phyloP scores from a whole-genome alignment of 768 basidiomycete genomes.

The Holtermannia corniformis region DNA sequence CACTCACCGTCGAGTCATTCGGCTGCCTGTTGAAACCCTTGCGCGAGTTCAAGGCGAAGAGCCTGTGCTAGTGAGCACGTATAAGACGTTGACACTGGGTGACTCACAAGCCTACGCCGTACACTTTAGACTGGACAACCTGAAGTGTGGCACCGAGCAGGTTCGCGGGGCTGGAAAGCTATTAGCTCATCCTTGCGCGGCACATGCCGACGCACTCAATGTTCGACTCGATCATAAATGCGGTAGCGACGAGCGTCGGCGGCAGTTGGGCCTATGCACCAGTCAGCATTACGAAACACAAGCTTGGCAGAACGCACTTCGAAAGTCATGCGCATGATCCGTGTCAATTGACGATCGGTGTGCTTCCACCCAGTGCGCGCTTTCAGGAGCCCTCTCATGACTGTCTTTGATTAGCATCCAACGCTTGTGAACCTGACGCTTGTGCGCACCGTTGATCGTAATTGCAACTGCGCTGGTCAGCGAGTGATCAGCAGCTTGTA shows the following conservation, averaged over 20 bases:
- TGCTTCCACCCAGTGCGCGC: not conserved
- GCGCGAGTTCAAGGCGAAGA: not conserved
- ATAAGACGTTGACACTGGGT: not conserved
- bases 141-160: not conserved
- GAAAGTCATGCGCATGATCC: not conserved
- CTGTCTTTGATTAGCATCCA: not conserved
- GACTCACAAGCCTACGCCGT: not conserved
- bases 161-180: not conserved
- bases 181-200: not conserved
- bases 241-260: not conserved
- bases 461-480: not conserved
- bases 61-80: not conserved
- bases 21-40: not conserved
- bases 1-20: too few species aligned
- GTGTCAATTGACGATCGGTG: not conserved
- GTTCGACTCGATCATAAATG: not conserved
- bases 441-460: not conserved
- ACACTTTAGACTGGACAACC: not conserved
- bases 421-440: too few species aligned
- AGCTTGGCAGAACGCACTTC: not conserved
- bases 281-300: too few species aligned
- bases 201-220: not conserved
- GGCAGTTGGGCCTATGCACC: not conserved
- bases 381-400: not conserved
- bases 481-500: not conserved